phyloP scores from a whole-genome alignment of 2,329 filamentous ascomycete species.

The Hysterium pulicare region DNA sequence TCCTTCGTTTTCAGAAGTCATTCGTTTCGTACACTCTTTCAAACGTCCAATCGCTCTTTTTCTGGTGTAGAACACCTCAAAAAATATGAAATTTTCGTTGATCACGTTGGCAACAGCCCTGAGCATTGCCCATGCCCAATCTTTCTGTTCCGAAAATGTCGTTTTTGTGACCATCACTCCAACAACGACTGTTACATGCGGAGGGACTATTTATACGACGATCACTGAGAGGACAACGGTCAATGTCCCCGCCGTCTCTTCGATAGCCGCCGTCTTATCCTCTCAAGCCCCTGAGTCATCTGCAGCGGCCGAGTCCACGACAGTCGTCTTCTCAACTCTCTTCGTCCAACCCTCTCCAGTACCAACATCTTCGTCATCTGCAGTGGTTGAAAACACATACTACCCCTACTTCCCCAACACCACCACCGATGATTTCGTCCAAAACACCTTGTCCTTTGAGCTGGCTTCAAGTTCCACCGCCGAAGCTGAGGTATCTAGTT shows the following conservation, averaged over 20 bases:
- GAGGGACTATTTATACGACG: slow-evolving; percentile 9
- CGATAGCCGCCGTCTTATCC: slow-evolving; percentile 5
- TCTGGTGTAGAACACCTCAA: slow-evolving; percentile 7
- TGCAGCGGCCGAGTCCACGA: slow-evolving; percentile 4
- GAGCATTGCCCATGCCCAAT: slow-evolving; percentile 22
- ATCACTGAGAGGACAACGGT: slow-evolving; percentile 19
- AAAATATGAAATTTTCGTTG: slow-evolving; percentile 12
- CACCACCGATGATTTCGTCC: neutral
- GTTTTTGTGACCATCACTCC: slow-evolving; percentile 5
- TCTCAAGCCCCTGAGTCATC: slow-evolving; percentile 2
- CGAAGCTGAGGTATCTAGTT: neutral
- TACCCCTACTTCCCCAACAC: neutral
- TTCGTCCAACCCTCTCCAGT: neutral
- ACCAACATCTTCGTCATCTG: neutral
- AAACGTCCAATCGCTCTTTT: neutral
- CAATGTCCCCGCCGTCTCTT: slow-evolving; percentile 13
- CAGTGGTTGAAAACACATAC: neutral
- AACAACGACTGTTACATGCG: slow-evolving; percentile 1
- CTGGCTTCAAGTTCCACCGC: neutral
- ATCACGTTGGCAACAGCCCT: slow-evolving; percentile 3
- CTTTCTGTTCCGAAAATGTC: slow-evolving; percentile 15
- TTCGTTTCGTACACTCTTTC: slow-evolving; percentile 2
- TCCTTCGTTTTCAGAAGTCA: slow-evolving; percentile 7
- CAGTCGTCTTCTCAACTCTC: slow-evolving; percentile 12
- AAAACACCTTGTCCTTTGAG: neutral